phyloP scores from a whole-genome alignment of 257 asterid species.

The Ballota nigra region DNA sequence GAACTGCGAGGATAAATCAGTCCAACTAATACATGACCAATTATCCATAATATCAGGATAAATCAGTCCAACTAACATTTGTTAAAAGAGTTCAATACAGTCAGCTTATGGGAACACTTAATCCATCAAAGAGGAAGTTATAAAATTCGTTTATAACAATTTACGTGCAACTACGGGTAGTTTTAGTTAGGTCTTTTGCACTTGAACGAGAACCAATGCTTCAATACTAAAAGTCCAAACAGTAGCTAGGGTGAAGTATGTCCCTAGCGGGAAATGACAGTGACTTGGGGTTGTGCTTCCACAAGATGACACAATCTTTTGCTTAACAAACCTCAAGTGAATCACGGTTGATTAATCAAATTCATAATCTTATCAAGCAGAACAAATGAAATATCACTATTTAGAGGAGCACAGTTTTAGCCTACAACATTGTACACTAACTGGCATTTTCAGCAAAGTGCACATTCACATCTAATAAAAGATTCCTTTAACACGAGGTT shows the following conservation, averaged over 20 bases:
- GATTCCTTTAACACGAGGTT: neutral
- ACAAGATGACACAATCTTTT: neutral
- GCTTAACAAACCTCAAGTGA: neutral
- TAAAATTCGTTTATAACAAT: neutral
- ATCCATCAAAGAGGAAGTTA: neutral
- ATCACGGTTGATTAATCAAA: neutral
- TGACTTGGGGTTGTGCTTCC: neutral
- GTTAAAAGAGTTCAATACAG: neutral
- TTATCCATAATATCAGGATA: neutral
- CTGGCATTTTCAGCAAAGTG: neutral
- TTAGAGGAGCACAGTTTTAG: neutral
- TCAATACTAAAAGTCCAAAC: neutral
- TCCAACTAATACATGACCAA: neutral
- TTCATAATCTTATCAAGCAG: neutral
- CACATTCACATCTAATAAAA: slow-evolving; percentile 9
- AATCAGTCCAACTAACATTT: neutral
- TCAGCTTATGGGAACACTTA: neutral
- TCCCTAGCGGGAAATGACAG: neutral
- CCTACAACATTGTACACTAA: neutral
- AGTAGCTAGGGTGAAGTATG: slow-evolving; percentile 7
- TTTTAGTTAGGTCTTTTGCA: neutral
- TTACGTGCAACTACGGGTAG: neutral
- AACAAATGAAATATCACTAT: neutral
- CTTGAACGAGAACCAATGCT: neutral
- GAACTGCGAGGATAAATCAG: neutral